These are phyloP conservation scores for Ascochyta fabae DNA, from an alignment of 2,329 filamentous ascomycete genomes.

Conservation along the genomic window DNA sequence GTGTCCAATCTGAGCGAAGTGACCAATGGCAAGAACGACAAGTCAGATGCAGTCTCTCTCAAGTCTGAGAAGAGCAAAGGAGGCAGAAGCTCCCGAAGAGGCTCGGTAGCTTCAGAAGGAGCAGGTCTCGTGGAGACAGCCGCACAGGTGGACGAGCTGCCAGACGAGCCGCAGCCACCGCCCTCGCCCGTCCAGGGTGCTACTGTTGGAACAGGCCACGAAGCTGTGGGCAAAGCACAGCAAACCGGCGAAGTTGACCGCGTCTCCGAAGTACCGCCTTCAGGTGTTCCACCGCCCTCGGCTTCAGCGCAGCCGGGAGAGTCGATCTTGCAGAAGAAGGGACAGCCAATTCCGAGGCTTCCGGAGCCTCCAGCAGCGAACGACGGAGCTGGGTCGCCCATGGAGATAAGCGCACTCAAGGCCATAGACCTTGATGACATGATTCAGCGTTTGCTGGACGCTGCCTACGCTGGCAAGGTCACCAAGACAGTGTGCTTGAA, in stretches of 20 bases:
- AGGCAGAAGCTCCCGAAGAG: slow-evolving; percentile 43
- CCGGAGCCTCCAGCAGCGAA: slow-evolving; percentile 57
- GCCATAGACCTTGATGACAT: slow-evolving; percentile 95
- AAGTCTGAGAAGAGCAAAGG: slow-evolving; percentile 69
- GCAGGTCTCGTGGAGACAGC: slow-evolving; percentile 37
- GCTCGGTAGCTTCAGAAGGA: slow-evolving; percentile 44
- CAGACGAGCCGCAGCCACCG: slow-evolving; percentile 59
- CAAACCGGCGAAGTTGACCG: slow-evolving; percentile 90
- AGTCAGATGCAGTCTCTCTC: slow-evolving; percentile 76
- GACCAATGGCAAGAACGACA: slow-evolving; percentile 64
- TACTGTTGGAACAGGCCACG: slow-evolving; percentile 73
- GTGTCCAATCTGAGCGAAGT: slow-evolving; percentile 60
- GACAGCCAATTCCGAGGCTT: slow-evolving; percentile 70
- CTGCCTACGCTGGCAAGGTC: slow-evolving; percentile 93
- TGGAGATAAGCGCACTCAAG: slow-evolving; percentile 90
- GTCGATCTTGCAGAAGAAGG: slow-evolving; percentile 86
- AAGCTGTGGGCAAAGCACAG: slow-evolving; percentile 81
- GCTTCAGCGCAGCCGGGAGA: slow-evolving; percentile 75
- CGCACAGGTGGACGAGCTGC: slow-evolving; percentile 43
- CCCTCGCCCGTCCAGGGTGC: slow-evolving; percentile 87
- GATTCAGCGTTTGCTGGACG: slow-evolving; percentile 92
- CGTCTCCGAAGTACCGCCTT: slow-evolving; percentile 88
- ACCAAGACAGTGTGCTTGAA: slow-evolving; percentile 97
- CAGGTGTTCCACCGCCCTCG: slow-evolving; percentile 63
- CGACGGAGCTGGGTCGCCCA: slow-evolving; percentile 62